Base-by-base conservation (phyloP, 495 filamentous ascomycete genomes). In the Penicillium coprophilum region DNA sequence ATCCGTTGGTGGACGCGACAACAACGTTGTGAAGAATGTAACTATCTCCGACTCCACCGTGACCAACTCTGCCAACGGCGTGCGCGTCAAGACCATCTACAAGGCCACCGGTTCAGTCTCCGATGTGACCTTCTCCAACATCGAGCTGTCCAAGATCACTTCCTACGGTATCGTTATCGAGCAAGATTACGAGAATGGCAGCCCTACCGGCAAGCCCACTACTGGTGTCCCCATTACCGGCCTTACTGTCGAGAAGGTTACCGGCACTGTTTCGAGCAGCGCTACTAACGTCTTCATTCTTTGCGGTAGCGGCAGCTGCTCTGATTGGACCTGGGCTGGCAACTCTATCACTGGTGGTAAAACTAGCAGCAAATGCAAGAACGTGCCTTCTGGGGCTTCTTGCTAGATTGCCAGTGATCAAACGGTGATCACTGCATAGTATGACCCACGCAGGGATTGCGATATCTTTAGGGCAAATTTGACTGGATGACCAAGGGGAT, bases 181-280 rank as follows among this genome's bases (percentile, higher is more conserved):
- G 71, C 86, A 89, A 70, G 85, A 87, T 66, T 89, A 88, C 61
- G 69, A 82, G 73, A 85, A 85, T 57, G 85, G 84, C 34, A 72
- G 71, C 59, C 83, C 79, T 3, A 85, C 80, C 24, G 84, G 84
- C n/a, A 81, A 53, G 4, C 80, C 85, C 17, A 86, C 85, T 3
- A 78, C 62, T 40, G 84, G 85, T 20, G 79, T 88, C 24, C 77
- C 81, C 3, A 86, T 89, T 58, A 86, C 82, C 13, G 76, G 73
- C 31, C 59, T 88, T 10, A 83, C 77, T 12, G 52, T 88, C n/a
- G 50, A 66, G 19, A 71, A 70, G 48, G 70, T 88, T 20, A 77
- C 70, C 0, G 86, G 85, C 3, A 73, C 72, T 13, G 80, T 85
- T 12, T 53, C 61, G 20, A 66, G 58, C 49, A 61, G 60, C 23